Conservation (phyloP, 148 eudicot genomes). For the Nepenthes gracilis region DNA sequence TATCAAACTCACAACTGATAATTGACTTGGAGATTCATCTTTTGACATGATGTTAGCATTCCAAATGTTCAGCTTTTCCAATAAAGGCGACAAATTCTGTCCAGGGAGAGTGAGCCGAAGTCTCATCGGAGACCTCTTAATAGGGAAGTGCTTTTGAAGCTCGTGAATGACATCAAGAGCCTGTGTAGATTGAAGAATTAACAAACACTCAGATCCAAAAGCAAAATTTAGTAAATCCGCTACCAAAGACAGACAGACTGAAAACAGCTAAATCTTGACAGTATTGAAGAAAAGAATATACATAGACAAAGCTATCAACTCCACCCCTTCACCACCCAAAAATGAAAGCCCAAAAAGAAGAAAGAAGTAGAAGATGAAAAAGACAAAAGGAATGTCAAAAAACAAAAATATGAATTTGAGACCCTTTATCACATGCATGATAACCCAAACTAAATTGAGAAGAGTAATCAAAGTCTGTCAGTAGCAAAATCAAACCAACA, state of each 20-base stretch:
- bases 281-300: background rate
- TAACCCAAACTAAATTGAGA: background rate
- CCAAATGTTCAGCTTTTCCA: constrained; percentile 62
- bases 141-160: constrained; percentile 83
- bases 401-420: too few relatives aligned
- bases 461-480: background rate
- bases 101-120: constrained; percentile 44
- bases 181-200: constrained; percentile 20
- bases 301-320: background rate
- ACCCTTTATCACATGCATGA: too few relatives aligned
- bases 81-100: constrained; percentile 31
- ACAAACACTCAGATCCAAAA: background rate
- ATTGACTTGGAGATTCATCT: constrained; percentile 70
- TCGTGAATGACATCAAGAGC: constrained; percentile 84
- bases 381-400: background rate
- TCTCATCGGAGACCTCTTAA: constrained; percentile 87
- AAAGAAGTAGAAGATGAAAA: background rate
- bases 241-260: background rate
- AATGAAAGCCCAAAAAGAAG: background rate
- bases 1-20: constrained; percentile 56
- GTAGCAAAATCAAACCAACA: background rate
- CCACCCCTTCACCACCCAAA: too few relatives aligned
- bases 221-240: background rate
- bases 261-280: background rate
- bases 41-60: constrained; percentile 45